Percentiles rank a stretch among this genome's conserved stretches.
These are phyloP conservation scores for Biscogniauxia mediterranea DNA, from an alignment of 2,329 filamentous ascomycete genomes.

Conservation along the genomic window DNA sequence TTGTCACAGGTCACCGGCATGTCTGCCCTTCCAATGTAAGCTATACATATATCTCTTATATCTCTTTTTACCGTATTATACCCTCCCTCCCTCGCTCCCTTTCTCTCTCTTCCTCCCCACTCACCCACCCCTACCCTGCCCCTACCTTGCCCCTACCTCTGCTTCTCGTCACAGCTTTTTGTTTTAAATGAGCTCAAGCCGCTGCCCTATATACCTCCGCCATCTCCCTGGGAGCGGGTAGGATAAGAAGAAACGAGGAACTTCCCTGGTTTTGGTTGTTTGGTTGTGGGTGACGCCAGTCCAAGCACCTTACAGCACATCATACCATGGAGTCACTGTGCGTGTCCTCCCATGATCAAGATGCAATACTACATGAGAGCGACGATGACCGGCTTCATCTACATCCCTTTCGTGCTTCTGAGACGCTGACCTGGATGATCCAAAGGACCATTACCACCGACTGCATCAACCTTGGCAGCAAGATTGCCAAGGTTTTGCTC, in stretches of 20 bases:
- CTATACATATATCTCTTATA: neutral
- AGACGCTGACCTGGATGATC: constrained; percentile 26
- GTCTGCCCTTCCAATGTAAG: neutral
- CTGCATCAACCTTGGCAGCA: constrained; percentile 37
- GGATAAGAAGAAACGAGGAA: neutral
- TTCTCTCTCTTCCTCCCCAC: no score
- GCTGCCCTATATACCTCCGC: neutral
- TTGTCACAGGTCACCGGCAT: neutral
- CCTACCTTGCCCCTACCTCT: neutral
- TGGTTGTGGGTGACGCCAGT: neutral
- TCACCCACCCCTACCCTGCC: no score
- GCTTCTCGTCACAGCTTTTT: neutral
- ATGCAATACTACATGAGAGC: neutral
- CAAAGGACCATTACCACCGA: constrained; percentile 38
- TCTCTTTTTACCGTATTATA: neutral
- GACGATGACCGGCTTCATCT: neutral
- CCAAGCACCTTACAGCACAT: neutral
- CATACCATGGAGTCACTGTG: neutral
- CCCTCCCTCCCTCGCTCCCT: no score
- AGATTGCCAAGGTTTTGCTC: constrained; percentile 34
- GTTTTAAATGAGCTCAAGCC: neutral
- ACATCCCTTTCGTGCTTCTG: constrained; percentile 18
- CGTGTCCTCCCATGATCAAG: neutral
- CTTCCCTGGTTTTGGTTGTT: neutral
- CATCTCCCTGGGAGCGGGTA: neutral